A percentile compares a stretch with the other conserved stretches of the same genome.
phyloP scores from a whole-genome alignment of 1,284 basidiomycete genomes.

The Exobasidium cylindrosporum region DNA sequence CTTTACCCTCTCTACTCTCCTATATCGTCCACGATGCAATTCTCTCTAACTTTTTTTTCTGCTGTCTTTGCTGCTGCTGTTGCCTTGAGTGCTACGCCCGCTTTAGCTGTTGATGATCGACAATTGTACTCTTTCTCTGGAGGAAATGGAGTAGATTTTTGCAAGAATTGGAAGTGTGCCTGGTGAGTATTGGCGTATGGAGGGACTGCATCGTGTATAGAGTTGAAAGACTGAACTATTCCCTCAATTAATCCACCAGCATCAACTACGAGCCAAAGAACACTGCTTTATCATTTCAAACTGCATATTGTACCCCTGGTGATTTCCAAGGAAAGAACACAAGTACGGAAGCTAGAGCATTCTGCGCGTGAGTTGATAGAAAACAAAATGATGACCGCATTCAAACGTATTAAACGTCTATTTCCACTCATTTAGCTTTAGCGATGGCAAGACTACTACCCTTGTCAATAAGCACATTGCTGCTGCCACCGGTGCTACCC shows the following conservation, averaged over 20 bases:
- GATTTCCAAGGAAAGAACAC: slow-evolving; percentile 4
- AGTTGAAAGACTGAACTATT: background rate
- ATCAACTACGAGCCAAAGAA: slow-evolving; percentile 16
- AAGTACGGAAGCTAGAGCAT: slow-evolving; percentile 9
- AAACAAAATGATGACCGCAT: background rate
- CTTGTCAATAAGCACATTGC: slow-evolving; percentile 14
- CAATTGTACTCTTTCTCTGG: background rate
- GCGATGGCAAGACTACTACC: background rate
- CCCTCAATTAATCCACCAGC: background rate
- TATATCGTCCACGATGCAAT: slow-evolving; percentile 5
- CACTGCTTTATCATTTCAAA: background rate
- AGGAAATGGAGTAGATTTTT: background rate
- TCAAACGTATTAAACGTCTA: background rate
- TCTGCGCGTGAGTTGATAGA: slow-evolving; percentile 10
- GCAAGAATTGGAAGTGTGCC: slow-evolving; percentile 1
- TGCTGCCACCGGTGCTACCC: slow-evolving; percentile 11
- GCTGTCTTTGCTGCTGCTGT: background rate
- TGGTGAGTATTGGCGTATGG: slow-evolving; percentile 1
- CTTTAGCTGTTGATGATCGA: background rate
- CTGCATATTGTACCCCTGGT: slow-evolving; percentile 12
- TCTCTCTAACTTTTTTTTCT: slow-evolving; percentile 1
- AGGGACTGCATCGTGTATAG: background rate
- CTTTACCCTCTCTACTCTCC: no score
- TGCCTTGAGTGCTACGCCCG: background rate
- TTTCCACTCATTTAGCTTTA: background rate